A percentile compares a stretch with the other conserved stretches of the same genome.
These are phyloP conservation scores for Fusarium redolens DNA, from an alignment of 2,329 filamentous ascomycete species.

Conservation along the genomic window DNA sequence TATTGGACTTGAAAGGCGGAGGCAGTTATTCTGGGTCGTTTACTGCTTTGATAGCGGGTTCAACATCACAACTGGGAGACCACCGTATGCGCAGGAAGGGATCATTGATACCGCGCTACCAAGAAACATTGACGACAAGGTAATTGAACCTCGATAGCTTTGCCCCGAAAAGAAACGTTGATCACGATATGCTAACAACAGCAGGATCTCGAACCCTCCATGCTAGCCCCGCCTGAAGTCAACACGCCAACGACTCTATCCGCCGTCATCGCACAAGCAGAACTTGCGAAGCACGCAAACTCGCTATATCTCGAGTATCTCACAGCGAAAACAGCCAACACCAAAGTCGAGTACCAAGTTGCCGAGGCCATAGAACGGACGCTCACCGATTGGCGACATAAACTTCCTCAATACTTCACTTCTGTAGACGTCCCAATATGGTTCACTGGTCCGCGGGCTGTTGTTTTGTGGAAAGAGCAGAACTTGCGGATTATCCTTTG, in stretches of 20 bases:
- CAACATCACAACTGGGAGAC: neutral
- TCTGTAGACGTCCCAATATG: neutral
- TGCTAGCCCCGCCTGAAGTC: neutral
- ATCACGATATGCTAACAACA: neutral
- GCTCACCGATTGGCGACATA: neutral
- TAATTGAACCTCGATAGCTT: rapidly evolving
- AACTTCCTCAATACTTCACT: neutral
- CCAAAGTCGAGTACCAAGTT: neutral
- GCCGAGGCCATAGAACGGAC: neutral
- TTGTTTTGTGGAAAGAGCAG: neutral
- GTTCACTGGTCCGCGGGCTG: neutral
- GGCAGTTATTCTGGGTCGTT: neutral
- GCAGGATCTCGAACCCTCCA: neutral
- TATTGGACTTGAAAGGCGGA: neutral
- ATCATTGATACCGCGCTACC: neutral
- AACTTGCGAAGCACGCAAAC: neutral
- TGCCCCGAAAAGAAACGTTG: too few relatives aligned
- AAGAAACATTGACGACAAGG: neutral
- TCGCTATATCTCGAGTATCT: neutral
- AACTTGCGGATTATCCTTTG: neutral
- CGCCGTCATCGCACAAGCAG: neutral
- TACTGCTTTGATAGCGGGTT: slow-evolving; percentile 1
- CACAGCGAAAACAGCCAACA: neutral
- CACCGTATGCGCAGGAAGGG: neutral
- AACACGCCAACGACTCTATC: neutral